phyloP scores from a whole-genome alignment of 805 yeast species.

The Blastobotrys peoriensis region DNA sequence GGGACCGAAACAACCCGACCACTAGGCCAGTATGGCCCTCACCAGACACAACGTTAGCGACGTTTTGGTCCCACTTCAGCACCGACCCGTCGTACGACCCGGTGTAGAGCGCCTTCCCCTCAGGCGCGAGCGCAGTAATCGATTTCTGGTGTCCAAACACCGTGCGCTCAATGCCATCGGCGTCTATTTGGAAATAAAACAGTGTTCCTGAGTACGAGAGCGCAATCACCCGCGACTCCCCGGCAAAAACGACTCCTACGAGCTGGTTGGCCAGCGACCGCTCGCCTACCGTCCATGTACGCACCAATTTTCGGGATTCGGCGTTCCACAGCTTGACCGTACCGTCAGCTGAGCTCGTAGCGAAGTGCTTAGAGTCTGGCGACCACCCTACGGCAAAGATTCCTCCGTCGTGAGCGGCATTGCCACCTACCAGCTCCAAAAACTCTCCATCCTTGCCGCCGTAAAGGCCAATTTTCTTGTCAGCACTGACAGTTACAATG shows the following conservation, averaged over 20 bases:
- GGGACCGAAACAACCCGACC: constrained; percentile 40
- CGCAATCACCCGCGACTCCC: constrained; percentile 51
- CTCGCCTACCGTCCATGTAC: constrained; percentile 44
- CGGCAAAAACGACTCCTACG: constrained; percentile 71
- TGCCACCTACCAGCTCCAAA: constrained; percentile 38
- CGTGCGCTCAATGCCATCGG: constrained; percentile 32
- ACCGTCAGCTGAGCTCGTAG: constrained; percentile 80
- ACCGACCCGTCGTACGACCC: constrained; percentile 84
- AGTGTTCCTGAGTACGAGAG: constrained; percentile 69
- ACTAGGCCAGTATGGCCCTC: constrained; percentile 61
- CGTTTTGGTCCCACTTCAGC: constrained; percentile 48
- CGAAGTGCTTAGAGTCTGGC: constrained; percentile 48
- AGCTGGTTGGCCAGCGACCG: constrained; percentile 54
- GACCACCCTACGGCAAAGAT: constrained; percentile 74
- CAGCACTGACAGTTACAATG: constrained; percentile 79
- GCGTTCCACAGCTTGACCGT: constrained; percentile 61
- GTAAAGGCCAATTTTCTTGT: constrained; percentile 67
- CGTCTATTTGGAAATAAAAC: constrained; percentile 44
- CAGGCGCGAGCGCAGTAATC: constrained; percentile 52
- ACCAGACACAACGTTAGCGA: constrained; percentile 35
- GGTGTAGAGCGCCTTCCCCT: constrained; percentile 35
- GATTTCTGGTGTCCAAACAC: constrained; percentile 79
- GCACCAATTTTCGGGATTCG: constrained; percentile 36
- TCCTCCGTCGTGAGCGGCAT: constrained; percentile 61
- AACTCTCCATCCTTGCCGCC: constrained; percentile 85